Percentiles rank a stretch among this genome's conserved stretches.
Evolutionary conservation across 306 rosid genomes (phyloP).

Genomic region (Oxytropis ochrocephala): DNA sequence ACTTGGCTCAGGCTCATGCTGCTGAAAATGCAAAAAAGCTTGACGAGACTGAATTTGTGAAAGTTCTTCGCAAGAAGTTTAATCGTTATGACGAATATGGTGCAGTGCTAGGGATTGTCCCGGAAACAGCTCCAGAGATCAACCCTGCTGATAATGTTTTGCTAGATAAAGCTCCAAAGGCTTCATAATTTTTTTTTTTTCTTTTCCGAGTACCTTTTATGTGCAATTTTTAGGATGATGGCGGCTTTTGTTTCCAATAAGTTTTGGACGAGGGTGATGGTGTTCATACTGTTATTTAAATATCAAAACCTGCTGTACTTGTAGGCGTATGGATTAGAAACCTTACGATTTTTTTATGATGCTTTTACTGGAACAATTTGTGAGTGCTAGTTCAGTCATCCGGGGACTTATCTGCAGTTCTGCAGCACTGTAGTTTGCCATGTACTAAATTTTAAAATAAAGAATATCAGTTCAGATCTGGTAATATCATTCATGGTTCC

Average conservation of each 20-base stretch:
- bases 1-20: constrained; percentile 88
- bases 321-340: constrained; percentile 28
- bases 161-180: constrained; percentile 48
- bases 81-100: constrained; percentile 58
- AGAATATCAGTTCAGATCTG: constrained; percentile 2
- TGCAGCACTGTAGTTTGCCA: constrained; percentile 17
- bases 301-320: constrained; percentile 18
- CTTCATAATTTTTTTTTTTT: constrained; percentile 33
- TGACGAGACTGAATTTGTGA: constrained; percentile 68
- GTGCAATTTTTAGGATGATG: constrained; percentile 32
- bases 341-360: constrained; percentile 24
- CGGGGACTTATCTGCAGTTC: constrained; percentile 23
- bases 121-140: constrained; percentile 52
- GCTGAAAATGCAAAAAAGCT: constrained; percentile 74
- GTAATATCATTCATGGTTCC: too few species aligned
- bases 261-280: constrained; percentile 25
- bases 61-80: constrained; percentile 72
- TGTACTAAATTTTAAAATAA: constrained; percentile 24
- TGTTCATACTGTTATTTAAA: constrained; percentile 29
- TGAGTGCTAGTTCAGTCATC: constrained; percentile 28
- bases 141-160: constrained; percentile 43
- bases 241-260: constrained; percentile 50
- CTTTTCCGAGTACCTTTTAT: constrained; percentile 20
- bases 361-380: constrained; percentile 26
- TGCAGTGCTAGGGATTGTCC: constrained; percentile 47